phyloP scores from a whole-genome alignment of 768 basidiomycete species.

The Dacryopinax primogenitus region DNA sequence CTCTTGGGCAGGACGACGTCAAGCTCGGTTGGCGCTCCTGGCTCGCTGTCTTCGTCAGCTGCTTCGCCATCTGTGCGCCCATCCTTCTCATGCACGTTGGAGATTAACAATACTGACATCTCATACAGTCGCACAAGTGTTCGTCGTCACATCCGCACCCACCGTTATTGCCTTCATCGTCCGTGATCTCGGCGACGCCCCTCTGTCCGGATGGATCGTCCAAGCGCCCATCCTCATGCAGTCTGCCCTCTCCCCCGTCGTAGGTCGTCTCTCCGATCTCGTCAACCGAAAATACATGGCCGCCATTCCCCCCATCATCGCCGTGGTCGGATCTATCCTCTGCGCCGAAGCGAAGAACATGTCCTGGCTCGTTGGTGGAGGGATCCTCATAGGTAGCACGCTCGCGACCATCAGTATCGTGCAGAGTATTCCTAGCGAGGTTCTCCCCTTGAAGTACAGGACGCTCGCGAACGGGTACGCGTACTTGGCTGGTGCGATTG shows the following conservation, averaged over 20 bases:
- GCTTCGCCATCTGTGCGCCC: constrained; percentile 7
- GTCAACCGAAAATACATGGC: constrained; percentile 13
- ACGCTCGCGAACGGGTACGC: constrained; percentile 14
- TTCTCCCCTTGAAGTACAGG: constrained; percentile 13
- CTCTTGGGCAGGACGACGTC: constrained; percentile 3
- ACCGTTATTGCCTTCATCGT: constrained; percentile 12
- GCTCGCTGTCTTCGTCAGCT: constrained; percentile 10
- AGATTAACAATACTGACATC: background rate
- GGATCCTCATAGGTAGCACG: constrained; percentile 13
- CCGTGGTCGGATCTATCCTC: constrained; percentile 12
- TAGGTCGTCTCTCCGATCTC: constrained; percentile 13
- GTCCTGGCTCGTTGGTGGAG: constrained; percentile 12
- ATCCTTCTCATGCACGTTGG: background rate
- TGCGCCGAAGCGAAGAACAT: constrained; percentile 10
- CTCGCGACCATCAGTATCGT: constrained; percentile 14
- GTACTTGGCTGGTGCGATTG: constrained; percentile 11
- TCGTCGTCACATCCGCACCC: constrained; percentile 10
- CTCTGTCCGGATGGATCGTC: constrained; percentile 14
- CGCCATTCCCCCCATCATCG: constrained; percentile 14
- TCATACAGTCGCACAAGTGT: background rate
- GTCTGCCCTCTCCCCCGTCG: constrained; percentile 13
- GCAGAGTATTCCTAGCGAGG: constrained; percentile 14
- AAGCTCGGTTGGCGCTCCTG: constrained; percentile 12
- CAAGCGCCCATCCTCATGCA: constrained; percentile 15
- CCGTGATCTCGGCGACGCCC: constrained; percentile 11